Evolutionary conservation across 139 green algal species (phyloP), one percentile per base, ranked within the genome.

Genomic region (Diplosphaera chodatii): DNA sequence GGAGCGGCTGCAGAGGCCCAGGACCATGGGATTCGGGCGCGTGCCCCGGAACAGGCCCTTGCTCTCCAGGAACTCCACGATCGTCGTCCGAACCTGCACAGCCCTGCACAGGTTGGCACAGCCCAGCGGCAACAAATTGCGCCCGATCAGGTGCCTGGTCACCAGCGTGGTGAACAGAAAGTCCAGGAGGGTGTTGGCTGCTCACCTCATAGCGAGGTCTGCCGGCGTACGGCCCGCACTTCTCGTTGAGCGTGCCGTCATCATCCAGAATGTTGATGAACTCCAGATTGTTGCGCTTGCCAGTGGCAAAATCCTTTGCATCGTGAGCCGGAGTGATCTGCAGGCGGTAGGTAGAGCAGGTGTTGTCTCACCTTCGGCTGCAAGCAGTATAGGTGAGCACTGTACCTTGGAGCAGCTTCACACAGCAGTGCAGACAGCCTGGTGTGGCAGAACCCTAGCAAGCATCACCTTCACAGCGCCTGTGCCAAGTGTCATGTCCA

Each of bases 291-390:
- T 93, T 84, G 48, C 89, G 82, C 84, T 97, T 91, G 66, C 83
- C 83, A 10, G 85, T 77, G 37, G 81, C 81, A 63, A 79, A 99
- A 75, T 99, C 94, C 77, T 99, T 99, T 77, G 90, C 90, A 84
- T 99, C 95, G 73, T 99, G 95, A 4, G 90, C 94, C 16, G 95
- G 95, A 0, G 95, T 99, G 81, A 99, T 94, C 84, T 99, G 48
- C 48, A 25, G 4, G 48, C 48, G 25, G 48, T 25, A 59, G 10
- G 10, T 6, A 48, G 37, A 48, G 37, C 37, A 48, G 10, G 6
- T 48, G 37, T 10, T 48, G n/a, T n/a, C n/a, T n/a, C n/a, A n/a
- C n/a, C n/a, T n/a, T n/a, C n/a, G n/a, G n/a, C n/a, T n/a, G n/a
- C n/a, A n/a, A n/a, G n/a, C n/a, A n/a, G n/a, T n/a, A n/a, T n/a